Evolutionary conservation across 305 asterid genomes (phyloP).

Genomic region (Fraxinus albicans): DNA sequence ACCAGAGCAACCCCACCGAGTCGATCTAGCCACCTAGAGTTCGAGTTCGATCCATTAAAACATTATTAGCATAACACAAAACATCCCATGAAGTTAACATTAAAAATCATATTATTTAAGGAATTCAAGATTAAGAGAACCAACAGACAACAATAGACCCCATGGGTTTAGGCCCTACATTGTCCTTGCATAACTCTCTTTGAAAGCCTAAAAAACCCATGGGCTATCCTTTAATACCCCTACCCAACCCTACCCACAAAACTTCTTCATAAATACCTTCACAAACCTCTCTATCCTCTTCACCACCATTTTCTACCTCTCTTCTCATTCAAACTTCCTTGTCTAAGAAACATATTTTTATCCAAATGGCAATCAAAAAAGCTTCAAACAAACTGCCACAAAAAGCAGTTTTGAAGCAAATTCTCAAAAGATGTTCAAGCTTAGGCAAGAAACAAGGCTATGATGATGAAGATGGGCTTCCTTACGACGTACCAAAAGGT

Average conservation of each 20-base stretch:
- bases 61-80: background rate
- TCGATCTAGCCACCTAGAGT: too few species aligned
- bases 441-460: constrained; percentile 52
- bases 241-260: background rate
- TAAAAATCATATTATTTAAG: background rate
- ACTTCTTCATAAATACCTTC: constrained; percentile 47
- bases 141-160: constrained; percentile 38
- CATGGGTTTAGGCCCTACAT: constrained; percentile 40
- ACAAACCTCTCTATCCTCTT: constrained; percentile 23
- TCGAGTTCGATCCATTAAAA: background rate
- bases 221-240: constrained; percentile 26
- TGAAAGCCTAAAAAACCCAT: constrained; percentile 45
- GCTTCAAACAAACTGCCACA: constrained; percentile 42
- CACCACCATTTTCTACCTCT: constrained; percentile 26
- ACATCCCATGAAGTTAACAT: background rate
- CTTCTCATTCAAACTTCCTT: background rate
- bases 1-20: too few species aligned
- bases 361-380: constrained; percentile 34
- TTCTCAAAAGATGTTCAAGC: constrained; percentile 62
- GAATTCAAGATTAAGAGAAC: constrained; percentile 8
- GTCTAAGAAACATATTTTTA: background rate
- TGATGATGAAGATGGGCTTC: constrained; percentile 43
- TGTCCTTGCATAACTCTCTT: constrained; percentile 36
- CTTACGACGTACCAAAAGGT: constrained; percentile 73
- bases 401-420: constrained; percentile 55